phyloP scores from a whole-genome alignment of 768 basidiomycete genomes.

The Rhizopogon vulgaris region DNA sequence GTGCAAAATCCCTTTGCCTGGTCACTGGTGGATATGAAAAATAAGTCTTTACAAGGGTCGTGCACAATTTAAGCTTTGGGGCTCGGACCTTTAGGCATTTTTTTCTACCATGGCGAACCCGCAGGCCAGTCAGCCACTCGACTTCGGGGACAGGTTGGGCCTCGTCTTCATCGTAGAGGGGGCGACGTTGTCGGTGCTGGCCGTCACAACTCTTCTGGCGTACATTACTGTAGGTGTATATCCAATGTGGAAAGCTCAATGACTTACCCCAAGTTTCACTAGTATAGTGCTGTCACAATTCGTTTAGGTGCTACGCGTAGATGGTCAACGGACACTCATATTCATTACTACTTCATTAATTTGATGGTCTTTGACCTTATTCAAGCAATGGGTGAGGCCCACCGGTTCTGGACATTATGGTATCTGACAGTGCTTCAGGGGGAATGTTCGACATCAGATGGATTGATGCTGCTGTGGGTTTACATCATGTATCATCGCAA shows the following conservation, averaged over 20 bases:
- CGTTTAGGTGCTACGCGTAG: constrained; percentile 17
- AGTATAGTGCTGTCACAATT: constrained; percentile 24
- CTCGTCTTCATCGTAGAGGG: constrained; percentile 25
- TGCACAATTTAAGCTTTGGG: neutral
- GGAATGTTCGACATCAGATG: constrained; percentile 33
- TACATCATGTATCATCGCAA: neutral
- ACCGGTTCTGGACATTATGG: neutral
- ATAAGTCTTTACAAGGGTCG: neutral
- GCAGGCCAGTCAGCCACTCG: constrained; percentile 1
- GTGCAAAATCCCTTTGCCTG: neutral
- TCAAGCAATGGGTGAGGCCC: constrained; percentile 25
- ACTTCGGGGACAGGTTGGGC: constrained; percentile 22
- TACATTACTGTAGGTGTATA: constrained; percentile 23
- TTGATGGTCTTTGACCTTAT: constrained; percentile 26
- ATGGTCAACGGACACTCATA: constrained; percentile 26
- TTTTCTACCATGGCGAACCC: neutral
- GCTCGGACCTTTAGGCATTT: neutral
- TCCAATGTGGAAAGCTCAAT: too few relatives aligned
- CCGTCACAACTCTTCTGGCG: constrained; percentile 20
- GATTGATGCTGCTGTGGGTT: constrained; percentile 26
- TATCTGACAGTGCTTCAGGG: constrained; percentile 18
- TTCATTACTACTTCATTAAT: constrained; percentile 29
- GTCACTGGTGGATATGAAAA: neutral
- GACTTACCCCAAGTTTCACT: neutral
- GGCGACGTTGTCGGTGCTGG: constrained; percentile 23